phyloP scores from a whole-genome alignment of 805 yeast species.

The Lipomyces mesembrius region DNA sequence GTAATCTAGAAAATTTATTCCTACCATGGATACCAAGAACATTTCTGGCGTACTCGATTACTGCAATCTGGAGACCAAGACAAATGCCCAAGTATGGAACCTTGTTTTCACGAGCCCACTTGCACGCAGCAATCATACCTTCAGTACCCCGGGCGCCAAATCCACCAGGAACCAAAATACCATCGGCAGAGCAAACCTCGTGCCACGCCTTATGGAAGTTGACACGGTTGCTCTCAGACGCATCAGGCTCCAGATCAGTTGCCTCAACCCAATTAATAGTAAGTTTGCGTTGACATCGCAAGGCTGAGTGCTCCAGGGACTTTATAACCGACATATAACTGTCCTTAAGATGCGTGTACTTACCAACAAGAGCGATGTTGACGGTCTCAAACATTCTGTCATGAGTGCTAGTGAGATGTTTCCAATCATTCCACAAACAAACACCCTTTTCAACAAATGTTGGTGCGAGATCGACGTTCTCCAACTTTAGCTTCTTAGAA shows the following conservation, averaged over 20 bases:
- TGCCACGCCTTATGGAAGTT: constrained; percentile 96
- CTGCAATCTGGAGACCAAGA: constrained; percentile 95
- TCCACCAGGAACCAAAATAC: constrained; percentile 98
- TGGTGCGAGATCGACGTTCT: constrained; percentile 51
- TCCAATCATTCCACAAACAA: constrained; percentile 76
- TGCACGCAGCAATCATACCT: constrained; percentile 96
- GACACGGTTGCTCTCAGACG: constrained; percentile 59
- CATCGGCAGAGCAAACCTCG: constrained; percentile 87
- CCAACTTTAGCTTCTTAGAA: constrained; percentile 66
- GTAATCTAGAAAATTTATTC: constrained; percentile 42
- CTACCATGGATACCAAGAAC: constrained; percentile 74
- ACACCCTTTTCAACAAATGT: constrained; percentile 70
- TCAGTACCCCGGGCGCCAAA: constrained; percentile 97
- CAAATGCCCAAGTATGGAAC: constrained; percentile 97
- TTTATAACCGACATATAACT: constrained; percentile 93
- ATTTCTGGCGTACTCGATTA: constrained; percentile 86
- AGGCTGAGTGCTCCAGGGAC: constrained; percentile 91
- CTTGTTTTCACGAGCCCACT: constrained; percentile 96
- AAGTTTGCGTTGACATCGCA: constrained; percentile 82
- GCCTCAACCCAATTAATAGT: constrained; percentile 97
- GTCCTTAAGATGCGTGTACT: constrained; percentile 94
- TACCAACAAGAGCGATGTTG: constrained; percentile 95
- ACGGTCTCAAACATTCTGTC: constrained; percentile 86
- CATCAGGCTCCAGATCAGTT: constrained; percentile 77
- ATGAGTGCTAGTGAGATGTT: constrained; percentile 68